These are phyloP conservation scores for Diaporthe humulicola DNA, from an alignment of 2,329 filamentous ascomycete species.

Conservation along the genomic window DNA sequence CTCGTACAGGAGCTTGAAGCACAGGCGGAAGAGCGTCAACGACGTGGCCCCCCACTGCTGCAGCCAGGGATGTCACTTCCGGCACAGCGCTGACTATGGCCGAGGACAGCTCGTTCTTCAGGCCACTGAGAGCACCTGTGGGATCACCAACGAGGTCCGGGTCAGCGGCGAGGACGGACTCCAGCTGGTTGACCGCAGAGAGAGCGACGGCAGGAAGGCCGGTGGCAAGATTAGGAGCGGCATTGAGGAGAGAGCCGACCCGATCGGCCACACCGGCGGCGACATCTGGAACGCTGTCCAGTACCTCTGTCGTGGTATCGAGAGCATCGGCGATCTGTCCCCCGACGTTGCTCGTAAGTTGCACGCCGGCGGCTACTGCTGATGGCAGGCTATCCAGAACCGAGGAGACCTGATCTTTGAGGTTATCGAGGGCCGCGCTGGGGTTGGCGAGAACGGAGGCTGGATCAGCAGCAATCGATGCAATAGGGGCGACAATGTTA, in stretches of 20 bases:
- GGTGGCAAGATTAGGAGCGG: slow-evolving; percentile 38
- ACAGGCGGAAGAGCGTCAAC: slow-evolving; percentile 32
- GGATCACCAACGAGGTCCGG: slow-evolving; percentile 16
- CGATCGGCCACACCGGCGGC: slow-evolving; percentile 37
- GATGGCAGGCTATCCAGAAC: slow-evolving; percentile 37
- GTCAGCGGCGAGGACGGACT: slow-evolving; percentile 25
- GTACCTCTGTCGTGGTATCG: slow-evolving; percentile 32
- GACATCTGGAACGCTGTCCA: slow-evolving; percentile 33
- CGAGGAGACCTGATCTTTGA: slow-evolving; percentile 36
- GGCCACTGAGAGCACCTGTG: slow-evolving; percentile 13
- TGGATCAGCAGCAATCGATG: slow-evolving; percentile 35
- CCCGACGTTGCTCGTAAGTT: slow-evolving; percentile 38
- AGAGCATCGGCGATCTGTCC: slow-evolving; percentile 34
- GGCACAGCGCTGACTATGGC: slow-evolving; percentile 33
- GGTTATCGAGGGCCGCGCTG: slow-evolving; percentile 27
- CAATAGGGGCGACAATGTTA: slow-evolving; percentile 32
- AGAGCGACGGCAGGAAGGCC: slow-evolving; percentile 39
- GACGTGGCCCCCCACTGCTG: slow-evolving; percentile 31
- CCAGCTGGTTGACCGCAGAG: slow-evolving; percentile 35
- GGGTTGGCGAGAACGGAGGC: slow-evolving; percentile 36
- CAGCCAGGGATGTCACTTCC: slow-evolving; percentile 35
- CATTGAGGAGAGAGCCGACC: slow-evolving; percentile 36
- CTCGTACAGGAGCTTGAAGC: slow-evolving; percentile 34
- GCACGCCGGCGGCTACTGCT: slow-evolving; percentile 37
- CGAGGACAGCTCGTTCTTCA: slow-evolving; percentile 33